Percentiles rank a stretch among this genome's conserved stretches.
Conservation (phyloP, 73 alveolate genomes). For the Breviolum minutum region DNA sequence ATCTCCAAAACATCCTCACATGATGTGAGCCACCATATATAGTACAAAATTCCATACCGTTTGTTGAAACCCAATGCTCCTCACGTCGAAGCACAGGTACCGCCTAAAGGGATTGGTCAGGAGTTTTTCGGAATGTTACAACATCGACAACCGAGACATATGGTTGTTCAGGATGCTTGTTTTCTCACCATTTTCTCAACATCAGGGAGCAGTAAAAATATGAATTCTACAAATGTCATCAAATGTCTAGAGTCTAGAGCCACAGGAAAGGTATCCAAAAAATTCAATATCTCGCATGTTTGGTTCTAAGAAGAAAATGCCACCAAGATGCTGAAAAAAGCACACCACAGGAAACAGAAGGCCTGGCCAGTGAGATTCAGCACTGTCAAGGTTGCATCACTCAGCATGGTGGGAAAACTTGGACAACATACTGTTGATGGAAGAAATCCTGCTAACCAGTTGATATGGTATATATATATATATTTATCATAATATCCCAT, state of each 20-base stretch:
- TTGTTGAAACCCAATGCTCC: conserved; percentile 7
- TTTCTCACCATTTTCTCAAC: too few relatives aligned
- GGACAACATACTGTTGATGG: background rate
- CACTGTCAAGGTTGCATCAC: background rate
- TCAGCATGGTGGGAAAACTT: background rate
- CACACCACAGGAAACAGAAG: conserved; percentile 28
- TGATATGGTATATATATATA: too few relatives aligned
- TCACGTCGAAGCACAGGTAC: conserved; percentile 9
- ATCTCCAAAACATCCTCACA: background rate
- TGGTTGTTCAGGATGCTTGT: too few relatives aligned
- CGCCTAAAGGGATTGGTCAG: background rate
- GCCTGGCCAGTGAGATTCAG: background rate
- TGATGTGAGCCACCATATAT: background rate
- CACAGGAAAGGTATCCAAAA: too few relatives aligned
- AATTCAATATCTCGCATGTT: too few relatives aligned
- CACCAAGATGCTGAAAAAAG: conserved; percentile 4
- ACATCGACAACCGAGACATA: too few relatives aligned
- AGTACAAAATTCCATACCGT: too few relatives aligned
- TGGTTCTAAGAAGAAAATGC: too few relatives aligned
- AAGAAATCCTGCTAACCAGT: background rate
- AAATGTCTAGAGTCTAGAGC: too few relatives aligned
- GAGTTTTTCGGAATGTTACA: too few relatives aligned
- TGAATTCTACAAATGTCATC: too few relatives aligned
- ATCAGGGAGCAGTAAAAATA: too few relatives aligned
- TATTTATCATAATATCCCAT: background rate